Percentiles rank a stretch among this genome's conserved stretches.
Evolutionary conservation across 2,329 filamentous ascomycete species (phyloP).

Genomic region (Fusarium sp.): DNA sequence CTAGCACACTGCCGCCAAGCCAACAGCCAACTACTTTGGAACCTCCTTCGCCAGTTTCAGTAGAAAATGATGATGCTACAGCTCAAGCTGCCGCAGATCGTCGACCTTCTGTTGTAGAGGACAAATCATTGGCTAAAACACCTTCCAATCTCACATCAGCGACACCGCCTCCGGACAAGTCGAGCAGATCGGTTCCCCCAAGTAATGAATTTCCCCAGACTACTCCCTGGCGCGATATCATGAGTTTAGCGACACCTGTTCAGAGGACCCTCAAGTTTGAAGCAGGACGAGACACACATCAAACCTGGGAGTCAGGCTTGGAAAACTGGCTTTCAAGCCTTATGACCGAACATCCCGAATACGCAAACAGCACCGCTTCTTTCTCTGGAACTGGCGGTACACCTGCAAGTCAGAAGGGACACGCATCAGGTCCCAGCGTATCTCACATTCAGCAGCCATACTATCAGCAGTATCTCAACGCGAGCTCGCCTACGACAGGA

Average conservation of each 20-base stretch:
- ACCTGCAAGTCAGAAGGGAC: slow-evolving; percentile 31
- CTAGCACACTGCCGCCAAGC: slow-evolving; percentile 33
- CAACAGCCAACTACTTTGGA: slow-evolving; percentile 48
- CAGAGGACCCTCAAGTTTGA: slow-evolving; percentile 81
- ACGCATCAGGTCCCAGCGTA: slow-evolving; percentile 38
- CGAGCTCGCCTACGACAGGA: slow-evolving; percentile 48
- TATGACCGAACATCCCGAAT: slow-evolving; percentile 60
- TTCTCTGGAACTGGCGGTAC: slow-evolving; percentile 40
- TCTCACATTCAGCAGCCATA: slow-evolving; percentile 58
- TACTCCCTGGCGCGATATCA: slow-evolving; percentile 79
- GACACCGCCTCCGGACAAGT: slow-evolving; percentile 50
- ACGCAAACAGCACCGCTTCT: slow-evolving; percentile 53
- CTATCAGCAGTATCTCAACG: slow-evolving; percentile 67
- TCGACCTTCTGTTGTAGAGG: slow-evolving; percentile 57
- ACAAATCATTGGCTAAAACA: slow-evolving; percentile 54
- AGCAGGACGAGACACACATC: slow-evolving; percentile 76
- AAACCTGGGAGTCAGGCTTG: slow-evolving; percentile 79
- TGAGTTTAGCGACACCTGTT: slow-evolving; percentile 70
- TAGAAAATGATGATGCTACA: slow-evolving; percentile 47
- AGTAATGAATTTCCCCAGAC: slow-evolving; percentile 47
- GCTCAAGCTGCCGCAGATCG: slow-evolving; percentile 40
- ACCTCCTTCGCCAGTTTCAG: slow-evolving; percentile 58
- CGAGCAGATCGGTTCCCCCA: slow-evolving; percentile 26
- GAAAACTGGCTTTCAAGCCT: slow-evolving; percentile 64
- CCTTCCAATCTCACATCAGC: slow-evolving; percentile 51